Conservation (phyloP, 2,329 filamentous ascomycete species). For the Monosporascus sp. region DNA sequence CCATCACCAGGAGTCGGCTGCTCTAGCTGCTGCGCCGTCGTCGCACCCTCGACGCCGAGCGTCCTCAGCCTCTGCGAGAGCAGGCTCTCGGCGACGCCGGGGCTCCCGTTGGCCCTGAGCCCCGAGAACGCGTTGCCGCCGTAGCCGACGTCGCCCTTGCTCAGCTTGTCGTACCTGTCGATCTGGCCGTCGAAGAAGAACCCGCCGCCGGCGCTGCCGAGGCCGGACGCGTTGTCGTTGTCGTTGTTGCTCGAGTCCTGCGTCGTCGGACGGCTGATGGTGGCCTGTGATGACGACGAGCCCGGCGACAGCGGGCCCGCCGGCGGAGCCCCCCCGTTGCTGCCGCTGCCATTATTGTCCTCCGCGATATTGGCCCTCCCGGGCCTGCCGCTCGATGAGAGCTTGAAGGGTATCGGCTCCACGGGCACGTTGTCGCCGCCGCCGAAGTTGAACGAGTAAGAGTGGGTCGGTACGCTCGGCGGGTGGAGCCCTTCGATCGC, state of each 20-base stretch:
- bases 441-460: slow-evolving; percentile 20
- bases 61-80: slow-evolving; percentile 64
- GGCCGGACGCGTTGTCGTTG: slow-evolving; percentile 13
- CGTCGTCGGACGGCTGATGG: slow-evolving; percentile 23
- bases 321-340: slow-evolving; percentile 17
- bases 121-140: slow-evolving; percentile 48
- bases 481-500: slow-evolving; percentile 25
- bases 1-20: background rate
- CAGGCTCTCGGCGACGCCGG: slow-evolving; percentile 55
- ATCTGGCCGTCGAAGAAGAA: slow-evolving; percentile 15
- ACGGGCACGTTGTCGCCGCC: slow-evolving; percentile 32
- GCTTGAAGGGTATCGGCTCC: slow-evolving; percentile 47
- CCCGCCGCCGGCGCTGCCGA: slow-evolving; percentile 3
- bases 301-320: slow-evolving; percentile 17
- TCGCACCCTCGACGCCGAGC: slow-evolving; percentile 42
- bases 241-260: slow-evolving; percentile 24
- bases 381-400: slow-evolving; percentile 23
- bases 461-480: slow-evolving; percentile 14
- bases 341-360: slow-evolving; percentile 27
- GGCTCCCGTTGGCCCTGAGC: slow-evolving; percentile 28
- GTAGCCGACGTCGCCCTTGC: slow-evolving; percentile 58
- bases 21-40: slow-evolving; percentile 1
- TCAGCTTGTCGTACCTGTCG: slow-evolving; percentile 60
- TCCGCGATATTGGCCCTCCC: slow-evolving; percentile 19
- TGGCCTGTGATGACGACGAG: slow-evolving; percentile 8